These are phyloP conservation scores for Wickerhamiella kurtzmanii DNA, from an alignment of 805 yeast genomes.

Conservation along the genomic window DNA sequence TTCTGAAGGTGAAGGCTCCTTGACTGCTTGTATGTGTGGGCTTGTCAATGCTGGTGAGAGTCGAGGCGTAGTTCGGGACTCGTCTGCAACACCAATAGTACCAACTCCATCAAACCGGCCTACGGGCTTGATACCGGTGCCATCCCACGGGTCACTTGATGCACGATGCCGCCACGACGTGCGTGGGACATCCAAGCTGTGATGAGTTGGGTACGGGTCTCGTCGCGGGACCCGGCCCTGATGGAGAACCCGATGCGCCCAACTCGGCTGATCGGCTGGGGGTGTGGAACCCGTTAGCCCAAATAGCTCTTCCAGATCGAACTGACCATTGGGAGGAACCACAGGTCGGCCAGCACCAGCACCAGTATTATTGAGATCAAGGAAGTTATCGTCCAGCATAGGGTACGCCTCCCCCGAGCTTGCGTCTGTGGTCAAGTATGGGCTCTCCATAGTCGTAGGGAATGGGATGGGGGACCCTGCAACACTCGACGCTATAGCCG, in stretches of 20 bases:
- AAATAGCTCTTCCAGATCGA: background rate
- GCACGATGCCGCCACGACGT: background rate
- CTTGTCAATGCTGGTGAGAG: background rate
- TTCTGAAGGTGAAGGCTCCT: background rate
- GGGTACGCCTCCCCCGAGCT: background rate
- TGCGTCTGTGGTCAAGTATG: background rate
- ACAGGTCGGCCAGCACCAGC: too few relatives aligned
- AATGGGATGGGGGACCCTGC: background rate
- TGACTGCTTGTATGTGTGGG: background rate
- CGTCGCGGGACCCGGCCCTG: too few relatives aligned
- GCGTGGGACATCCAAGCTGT: background rate
- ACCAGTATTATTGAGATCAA: background rate
- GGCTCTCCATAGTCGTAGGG: background rate
- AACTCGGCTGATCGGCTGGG: too few relatives aligned
- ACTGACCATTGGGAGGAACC: too few relatives aligned
- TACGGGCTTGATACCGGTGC: background rate
- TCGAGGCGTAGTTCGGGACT: too few relatives aligned
- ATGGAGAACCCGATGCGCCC: too few relatives aligned
- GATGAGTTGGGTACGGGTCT: background rate
- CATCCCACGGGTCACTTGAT: background rate
- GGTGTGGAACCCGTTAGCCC: background rate
- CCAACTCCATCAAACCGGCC: background rate
- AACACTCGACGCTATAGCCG: background rate
- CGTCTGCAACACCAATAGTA: too few relatives aligned
- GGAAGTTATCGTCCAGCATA: background rate